Base-by-base conservation (phyloP, 2,329 filamentous ascomycete genomes). In the Elsinoe necatrix region DNA sequence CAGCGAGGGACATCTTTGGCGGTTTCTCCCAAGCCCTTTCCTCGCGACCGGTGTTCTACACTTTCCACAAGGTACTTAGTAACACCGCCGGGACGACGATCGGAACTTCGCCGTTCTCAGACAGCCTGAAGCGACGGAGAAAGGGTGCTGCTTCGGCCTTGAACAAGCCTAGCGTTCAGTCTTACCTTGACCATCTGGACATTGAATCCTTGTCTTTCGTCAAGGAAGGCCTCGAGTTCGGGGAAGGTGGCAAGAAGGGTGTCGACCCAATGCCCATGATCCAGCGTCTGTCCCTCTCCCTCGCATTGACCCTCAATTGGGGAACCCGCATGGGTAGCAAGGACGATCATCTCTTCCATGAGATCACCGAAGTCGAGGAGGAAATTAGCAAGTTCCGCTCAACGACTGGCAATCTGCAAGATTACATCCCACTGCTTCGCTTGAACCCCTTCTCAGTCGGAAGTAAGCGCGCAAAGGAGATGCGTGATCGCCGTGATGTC, bases 221-320 rank as follows among this genome's bases (percentile, higher is more conserved):
- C 50, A 75, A 76, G 43, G 84, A 86, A 58, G 75, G 83, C 0
- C 73, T 80, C 57, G 73, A 75, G 18, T 80, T 83, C 59, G 83
- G 83, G 2, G 70, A 77, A 5, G 74, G 72, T 1, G 83, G 83
- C 0, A 68, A 69, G 0, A 70, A 70, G 1, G 73, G 80, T 0
- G 77, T 85, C 0, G 80, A 86, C 57, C 82, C 83, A 0, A 82
- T 85, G 80, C 80, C 82, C 0, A 82, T 84, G 78, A 84, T 86
- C 45, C 83, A 85, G 63, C 78, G 83, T 0, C 73, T 86, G 0
- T 80, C 77, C 11, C 69, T 86, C 2, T 83, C 79, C n/a, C 72
- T 86, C 2, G 77, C 81, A 0, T 67, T 86, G 23, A 86, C 83
- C 0, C 70, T 86, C 14, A 86, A 86, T 64, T 86, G 82, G 81